These are phyloP conservation scores for Pichia sp. DNA, from an alignment of 1,139 yeast species.

Conservation along the genomic window DNA sequence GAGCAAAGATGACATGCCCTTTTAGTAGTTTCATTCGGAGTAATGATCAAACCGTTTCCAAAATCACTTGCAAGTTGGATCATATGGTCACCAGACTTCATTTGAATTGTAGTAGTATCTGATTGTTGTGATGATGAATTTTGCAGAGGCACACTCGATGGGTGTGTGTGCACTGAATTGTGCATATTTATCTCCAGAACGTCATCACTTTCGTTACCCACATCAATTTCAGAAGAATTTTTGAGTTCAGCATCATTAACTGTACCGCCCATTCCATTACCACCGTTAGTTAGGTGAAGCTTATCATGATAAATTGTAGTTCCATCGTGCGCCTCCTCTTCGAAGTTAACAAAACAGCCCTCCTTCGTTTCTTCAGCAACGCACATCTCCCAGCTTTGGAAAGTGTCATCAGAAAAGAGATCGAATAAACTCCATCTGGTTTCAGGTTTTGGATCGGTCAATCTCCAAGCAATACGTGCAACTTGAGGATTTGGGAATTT, in stretches of 20 bases:
- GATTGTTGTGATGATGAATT: slow-evolving; percentile 5
- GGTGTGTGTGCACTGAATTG: too few species aligned
- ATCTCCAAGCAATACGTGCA: slow-evolving; percentile 71
- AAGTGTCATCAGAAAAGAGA: slow-evolving; percentile 60
- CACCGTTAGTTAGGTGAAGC: not conserved
- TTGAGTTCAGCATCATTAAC: not conserved
- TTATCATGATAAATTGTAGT: not conserved
- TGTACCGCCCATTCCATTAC: not conserved
- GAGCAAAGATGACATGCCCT: slow-evolving; percentile 18
- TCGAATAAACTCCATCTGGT: slow-evolving; percentile 51
- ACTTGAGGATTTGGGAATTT: slow-evolving; percentile 56
- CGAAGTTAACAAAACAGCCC: slow-evolving; percentile 12
- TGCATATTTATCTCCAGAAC: too few species aligned
- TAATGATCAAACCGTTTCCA: slow-evolving; percentile 12
- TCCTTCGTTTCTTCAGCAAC: slow-evolving; percentile 39
- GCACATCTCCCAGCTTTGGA: slow-evolving; percentile 56
- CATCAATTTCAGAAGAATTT: not conserved
- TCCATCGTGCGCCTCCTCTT: not conserved
- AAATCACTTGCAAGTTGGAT: slow-evolving; percentile 10
- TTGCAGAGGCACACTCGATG: slow-evolving; percentile 4
- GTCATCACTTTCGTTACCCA: too few species aligned
- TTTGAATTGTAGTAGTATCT: slow-evolving; percentile 8
- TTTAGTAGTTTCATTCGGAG: slow-evolving; percentile 20
- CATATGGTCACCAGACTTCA: slow-evolving; percentile 4
- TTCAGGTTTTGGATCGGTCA: slow-evolving; percentile 54